phyloP scores from a whole-genome alignment of 2,329 filamentous ascomycete genomes.

The Cercospora brassicicola region DNA sequence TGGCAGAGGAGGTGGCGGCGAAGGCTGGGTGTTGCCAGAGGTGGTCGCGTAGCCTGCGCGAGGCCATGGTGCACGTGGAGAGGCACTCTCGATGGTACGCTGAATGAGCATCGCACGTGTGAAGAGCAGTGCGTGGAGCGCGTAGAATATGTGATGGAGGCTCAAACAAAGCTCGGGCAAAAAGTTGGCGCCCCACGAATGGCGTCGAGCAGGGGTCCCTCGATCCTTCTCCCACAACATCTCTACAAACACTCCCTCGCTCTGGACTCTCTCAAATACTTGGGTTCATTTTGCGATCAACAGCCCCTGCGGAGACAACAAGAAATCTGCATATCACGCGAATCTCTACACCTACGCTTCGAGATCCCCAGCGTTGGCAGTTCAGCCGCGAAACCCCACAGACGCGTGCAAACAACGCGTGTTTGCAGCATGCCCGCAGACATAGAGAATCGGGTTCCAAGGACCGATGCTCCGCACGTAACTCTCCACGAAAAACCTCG shows the following conservation, averaged over 20 bases:
- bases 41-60: constrained; percentile 4
- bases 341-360: background rate
- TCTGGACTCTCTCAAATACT: background rate
- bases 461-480: constrained; percentile 5
- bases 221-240: background rate
- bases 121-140: background rate
- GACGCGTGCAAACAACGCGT: constrained; percentile 16
- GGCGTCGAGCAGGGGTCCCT: background rate
- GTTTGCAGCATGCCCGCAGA: constrained; percentile 7
- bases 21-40: background rate
- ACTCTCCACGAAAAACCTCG: constrained; percentile 17
- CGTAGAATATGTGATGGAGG: background rate
- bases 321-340: background rate
- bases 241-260: background rate
- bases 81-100: background rate
- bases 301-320: background rate
- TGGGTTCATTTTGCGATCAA: background rate
- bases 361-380: background rate
- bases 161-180: background rate
- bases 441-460: constrained; percentile 11
- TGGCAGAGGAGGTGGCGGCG: background rate
- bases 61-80: background rate
- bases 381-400: background rate
- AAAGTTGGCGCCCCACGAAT: background rate
- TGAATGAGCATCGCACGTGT: background rate